Evolutionary conservation across 768 basidiomycete genomes (phyloP).

Genomic region (Tulasnella sp.): DNA sequence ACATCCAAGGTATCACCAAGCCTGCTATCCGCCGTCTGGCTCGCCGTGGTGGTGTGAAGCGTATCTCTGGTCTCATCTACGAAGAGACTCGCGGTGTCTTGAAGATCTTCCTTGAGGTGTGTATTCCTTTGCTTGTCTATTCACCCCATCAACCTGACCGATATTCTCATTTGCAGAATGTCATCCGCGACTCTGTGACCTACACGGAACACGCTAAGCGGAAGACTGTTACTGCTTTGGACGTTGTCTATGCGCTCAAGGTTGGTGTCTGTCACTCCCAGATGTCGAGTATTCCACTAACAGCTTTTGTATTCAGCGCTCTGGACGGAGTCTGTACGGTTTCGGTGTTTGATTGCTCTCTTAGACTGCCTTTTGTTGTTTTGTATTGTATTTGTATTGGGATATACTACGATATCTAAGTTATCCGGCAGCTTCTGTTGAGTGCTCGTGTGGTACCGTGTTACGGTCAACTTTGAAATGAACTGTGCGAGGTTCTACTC

Average conservation of each 20-base stretch:
- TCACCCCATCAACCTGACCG: neutral
- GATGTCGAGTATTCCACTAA: neutral
- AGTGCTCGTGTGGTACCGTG: too few relatives aligned
- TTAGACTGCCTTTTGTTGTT: neutral
- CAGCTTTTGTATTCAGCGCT: neutral
- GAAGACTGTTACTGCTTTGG: slow-evolving; percentile 35
- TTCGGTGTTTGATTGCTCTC: slow-evolving; percentile 25
- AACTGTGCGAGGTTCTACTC: too few relatives aligned
- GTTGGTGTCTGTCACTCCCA: neutral
- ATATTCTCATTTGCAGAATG: slow-evolving; percentile 21
- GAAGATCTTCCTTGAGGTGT: slow-evolving; percentile 36
- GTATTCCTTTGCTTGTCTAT: neutral
- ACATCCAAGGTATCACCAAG: slow-evolving; percentile 59
- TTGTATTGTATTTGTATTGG: slow-evolving; percentile 8
- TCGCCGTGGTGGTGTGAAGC: slow-evolving; percentile 42
- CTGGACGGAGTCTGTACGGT: slow-evolving; percentile 30
- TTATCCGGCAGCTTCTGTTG: too few relatives aligned
- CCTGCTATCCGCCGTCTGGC: slow-evolving; percentile 36
- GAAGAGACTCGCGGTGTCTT: slow-evolving; percentile 42
- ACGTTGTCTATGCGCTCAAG: slow-evolving; percentile 25
- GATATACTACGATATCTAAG: neutral
- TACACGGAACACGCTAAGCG: slow-evolving; percentile 42
- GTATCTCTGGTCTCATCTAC: slow-evolving; percentile 37
- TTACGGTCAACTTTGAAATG: too few relatives aligned
- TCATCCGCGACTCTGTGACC: slow-evolving; percentile 39